Percentiles rank a stretch among this genome's conserved stretches.
Conservation (phyloP, 345 rosid species). For the Clausena lansium region DNA sequence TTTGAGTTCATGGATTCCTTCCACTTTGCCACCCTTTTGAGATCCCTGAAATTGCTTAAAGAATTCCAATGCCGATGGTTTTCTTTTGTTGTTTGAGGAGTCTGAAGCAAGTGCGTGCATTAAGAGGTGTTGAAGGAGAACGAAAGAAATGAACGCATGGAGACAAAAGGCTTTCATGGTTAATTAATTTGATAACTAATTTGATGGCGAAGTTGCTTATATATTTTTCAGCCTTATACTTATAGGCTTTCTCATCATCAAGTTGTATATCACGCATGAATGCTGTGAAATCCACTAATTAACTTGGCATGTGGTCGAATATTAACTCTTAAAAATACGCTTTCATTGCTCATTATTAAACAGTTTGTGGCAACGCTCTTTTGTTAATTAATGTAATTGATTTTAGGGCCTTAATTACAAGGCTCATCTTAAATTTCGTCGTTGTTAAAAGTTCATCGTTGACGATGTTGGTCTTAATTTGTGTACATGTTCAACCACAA, state of each 20-base stretch:
- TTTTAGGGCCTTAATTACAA: too few relatives aligned
- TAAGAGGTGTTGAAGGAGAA: not conserved
- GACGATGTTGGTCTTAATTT: too few relatives aligned
- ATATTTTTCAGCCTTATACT: not conserved
- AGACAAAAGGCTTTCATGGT: not conserved
- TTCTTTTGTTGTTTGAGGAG: not conserved
- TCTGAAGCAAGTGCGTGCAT: not conserved
- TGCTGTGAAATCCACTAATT: too few relatives aligned
- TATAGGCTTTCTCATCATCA: not conserved
- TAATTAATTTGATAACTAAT: not conserved
- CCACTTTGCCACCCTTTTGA: conserved; percentile 15
- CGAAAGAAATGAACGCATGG: not conserved
- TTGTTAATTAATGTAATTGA: too few relatives aligned
- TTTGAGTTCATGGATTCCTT: conserved; percentile 8
- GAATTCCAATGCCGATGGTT: not conserved
- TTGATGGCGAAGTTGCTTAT: not conserved
- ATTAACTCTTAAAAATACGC: too few relatives aligned
- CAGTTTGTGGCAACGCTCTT: too few relatives aligned
- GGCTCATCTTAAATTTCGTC: too few relatives aligned
- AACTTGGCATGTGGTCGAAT: too few relatives aligned
- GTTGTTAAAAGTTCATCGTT: too few relatives aligned
- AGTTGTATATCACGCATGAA: not conserved
- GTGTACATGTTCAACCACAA: too few relatives aligned
- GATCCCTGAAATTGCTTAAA: conserved; percentile 5
- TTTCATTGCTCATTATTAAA: too few relatives aligned